Base-by-base conservation (phyloP, 2,329 filamentous ascomycete species). In the Emergomyces africanus region DNA sequence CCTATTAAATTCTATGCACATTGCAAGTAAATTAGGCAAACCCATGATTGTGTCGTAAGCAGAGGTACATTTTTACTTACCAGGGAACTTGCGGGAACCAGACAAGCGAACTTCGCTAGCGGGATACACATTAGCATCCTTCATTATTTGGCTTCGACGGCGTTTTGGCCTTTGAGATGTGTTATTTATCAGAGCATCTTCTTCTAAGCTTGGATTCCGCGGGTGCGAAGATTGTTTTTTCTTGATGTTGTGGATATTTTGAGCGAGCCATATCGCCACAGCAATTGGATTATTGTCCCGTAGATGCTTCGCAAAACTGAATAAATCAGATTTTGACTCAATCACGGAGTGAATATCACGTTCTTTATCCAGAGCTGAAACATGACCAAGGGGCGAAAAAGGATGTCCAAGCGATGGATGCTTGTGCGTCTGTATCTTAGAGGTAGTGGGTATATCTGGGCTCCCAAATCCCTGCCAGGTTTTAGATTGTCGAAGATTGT, bases 281-380 rank as follows among this genome's bases (percentile, higher is more conserved):
- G 57, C 57, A 59, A 59, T 54, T 42, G 57, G 57, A 41, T 54
- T 20, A 25, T 54, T 54, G 41, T 44, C 48, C 49, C 57, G 44
- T 18, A 49, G 57, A 59, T 59, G 54, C 1, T 46, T 46, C 5
- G 30, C 30, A n/a, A 44, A 28, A 14, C 33, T 51, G n/a, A 58
- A 50, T 35, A 50, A 20, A 18, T 20, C 37, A 2, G 25, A 58
- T 15, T 51, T 58, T 20, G 49, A 28, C 18, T 18, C 20, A 28
- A 20, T 30, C 6, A 46, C 14, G 14, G 56, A n/a, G 1, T 20
- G 28, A 5, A 42, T 39, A 44, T n/a, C 20, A 18, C 4, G 14
- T 14, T 55, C 33, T 37, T 6, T 28, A 15, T 12, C 20, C 20
- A 15, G 35, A 18, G 3, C 23, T 18, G 2, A 25, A 44, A 28